phyloP scores from a whole-genome alignment of 2,329 filamentous ascomycete genomes.

The Xylaria sp. region DNA sequence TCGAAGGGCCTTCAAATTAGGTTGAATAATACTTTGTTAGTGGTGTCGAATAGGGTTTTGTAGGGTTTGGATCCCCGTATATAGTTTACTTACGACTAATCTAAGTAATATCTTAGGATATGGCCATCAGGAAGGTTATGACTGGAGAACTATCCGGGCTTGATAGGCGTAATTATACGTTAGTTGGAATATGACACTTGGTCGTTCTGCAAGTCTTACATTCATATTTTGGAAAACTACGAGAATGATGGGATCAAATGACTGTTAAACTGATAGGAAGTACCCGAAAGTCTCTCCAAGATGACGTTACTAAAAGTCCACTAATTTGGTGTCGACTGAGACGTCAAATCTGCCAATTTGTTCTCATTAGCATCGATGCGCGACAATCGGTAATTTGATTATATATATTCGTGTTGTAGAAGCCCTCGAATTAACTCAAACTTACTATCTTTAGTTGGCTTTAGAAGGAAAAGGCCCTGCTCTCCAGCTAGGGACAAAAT shows the following conservation, averaged over 20 bases:
- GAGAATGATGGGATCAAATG: background rate
- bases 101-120: no score
- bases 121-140: no score
- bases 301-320: background rate
- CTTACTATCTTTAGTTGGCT: background rate
- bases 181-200: background rate
- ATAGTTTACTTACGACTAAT: no score
- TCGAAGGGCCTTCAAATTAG: no score
- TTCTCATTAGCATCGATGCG: background rate
- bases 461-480: background rate
- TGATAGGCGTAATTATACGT: no score
- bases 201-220: background rate
- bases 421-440: background rate
- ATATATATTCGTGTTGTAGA: background rate
- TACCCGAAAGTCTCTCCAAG: background rate
- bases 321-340: background rate
- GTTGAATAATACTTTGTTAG: no score
- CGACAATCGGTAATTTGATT: background rate
- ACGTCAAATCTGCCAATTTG: background rate
- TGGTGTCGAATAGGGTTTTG: no score
- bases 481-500: constrained; percentile 1
- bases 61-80: no score
- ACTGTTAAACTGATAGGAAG: background rate
- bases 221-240: no score
- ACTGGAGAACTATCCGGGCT: no score